Evolutionary conservation across 1,284 basidiomycete genomes (phyloP).

Genomic region (Calocybe gambosa): DNA sequence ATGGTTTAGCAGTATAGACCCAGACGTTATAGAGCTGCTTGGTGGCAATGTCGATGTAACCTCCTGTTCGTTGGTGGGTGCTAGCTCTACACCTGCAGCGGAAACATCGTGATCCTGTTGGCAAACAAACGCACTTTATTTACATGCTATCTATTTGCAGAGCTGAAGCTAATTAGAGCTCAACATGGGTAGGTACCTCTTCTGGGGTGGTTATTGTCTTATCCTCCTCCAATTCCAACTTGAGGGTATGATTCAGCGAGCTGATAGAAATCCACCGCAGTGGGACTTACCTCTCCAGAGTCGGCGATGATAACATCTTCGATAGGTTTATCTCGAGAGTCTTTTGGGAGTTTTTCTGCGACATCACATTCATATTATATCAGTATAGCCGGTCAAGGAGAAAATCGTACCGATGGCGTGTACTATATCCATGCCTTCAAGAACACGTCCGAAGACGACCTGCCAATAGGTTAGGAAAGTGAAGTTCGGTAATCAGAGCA

Average conservation of each 20-base stretch:
- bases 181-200: constrained; percentile 87
- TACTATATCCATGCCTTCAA: constrained; percentile 88
- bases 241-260: constrained; percentile 38
- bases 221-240: constrained; percentile 38
- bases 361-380: constrained; percentile 6
- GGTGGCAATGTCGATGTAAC: background rate
- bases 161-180: constrained; percentile 68
- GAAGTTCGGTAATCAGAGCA: background rate
- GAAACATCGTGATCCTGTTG: constrained; percentile 15
- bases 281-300: constrained; percentile 69
- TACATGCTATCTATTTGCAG: constrained; percentile 33
- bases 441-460: constrained; percentile 89
- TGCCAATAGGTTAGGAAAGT: constrained; percentile 22
- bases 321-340: constrained; percentile 60
- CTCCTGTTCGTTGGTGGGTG: constrained; percentile 12
- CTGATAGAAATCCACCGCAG: background rate
- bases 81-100: constrained; percentile 6
- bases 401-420: constrained; percentile 56
- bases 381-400: background rate
- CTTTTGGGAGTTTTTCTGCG: constrained; percentile 68
- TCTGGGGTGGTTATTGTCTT: constrained; percentile 7
- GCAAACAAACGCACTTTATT: constrained; percentile 42
- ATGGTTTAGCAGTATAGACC: constrained; percentile 6
- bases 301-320: constrained; percentile 74
- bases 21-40: background rate